Evolutionary conservation across 768 basidiomycete species (phyloP), one percentile per base, ranked within the genome.

Genomic region (Nidula microcarpa): DNA sequence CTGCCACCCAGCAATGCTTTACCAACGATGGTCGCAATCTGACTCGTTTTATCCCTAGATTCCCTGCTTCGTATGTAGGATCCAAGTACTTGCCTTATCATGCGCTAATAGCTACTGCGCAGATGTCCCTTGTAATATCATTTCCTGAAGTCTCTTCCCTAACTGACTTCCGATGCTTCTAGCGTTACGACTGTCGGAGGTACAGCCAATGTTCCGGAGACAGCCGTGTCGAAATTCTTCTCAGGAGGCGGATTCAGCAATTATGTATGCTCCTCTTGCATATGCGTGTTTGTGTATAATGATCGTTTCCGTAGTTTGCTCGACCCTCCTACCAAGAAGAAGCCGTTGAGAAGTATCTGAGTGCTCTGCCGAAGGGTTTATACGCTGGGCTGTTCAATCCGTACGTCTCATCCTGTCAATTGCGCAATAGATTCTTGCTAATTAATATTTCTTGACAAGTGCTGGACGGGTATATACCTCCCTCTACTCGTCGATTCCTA

Each of bases 221-320:
- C 71, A 3, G 82, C 80, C 0, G 77, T 74, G 0, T 62, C 49
- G n/a, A 56, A 66, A 17, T 73, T 70, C 57, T 85, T 85, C 69
- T 87, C 86, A 33, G 85, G 86, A 6, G 87, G 87, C 14, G 87
- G 88, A n/a, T 91, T 89, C 70, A 87, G 85, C 63, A 73, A 85
- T 56, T 80, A 81, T 51, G 85, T 86, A 36, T 56, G 74, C 56
- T 47, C 37, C 34, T 35, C 6, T n/a, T 18, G 8, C 35, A 23
- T n/a, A n/a, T n/a, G n/a, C n/a, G n/a, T n/a, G n/a, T n/a, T n/a
- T n/a, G n/a, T n/a, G n/a, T n/a, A 39, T 39, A 39, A 16, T 58
- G 53, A 17, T 17, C 33, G 8, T 18, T 36, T 17, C 18, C 11
- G 10, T 32, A 62, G 61, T 62, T 62, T 44, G 6, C 23, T 11